These are phyloP conservation scores for Trebouxia sp. DNA, from an alignment of 139 green algal genomes.

Conservation along the genomic window DNA sequence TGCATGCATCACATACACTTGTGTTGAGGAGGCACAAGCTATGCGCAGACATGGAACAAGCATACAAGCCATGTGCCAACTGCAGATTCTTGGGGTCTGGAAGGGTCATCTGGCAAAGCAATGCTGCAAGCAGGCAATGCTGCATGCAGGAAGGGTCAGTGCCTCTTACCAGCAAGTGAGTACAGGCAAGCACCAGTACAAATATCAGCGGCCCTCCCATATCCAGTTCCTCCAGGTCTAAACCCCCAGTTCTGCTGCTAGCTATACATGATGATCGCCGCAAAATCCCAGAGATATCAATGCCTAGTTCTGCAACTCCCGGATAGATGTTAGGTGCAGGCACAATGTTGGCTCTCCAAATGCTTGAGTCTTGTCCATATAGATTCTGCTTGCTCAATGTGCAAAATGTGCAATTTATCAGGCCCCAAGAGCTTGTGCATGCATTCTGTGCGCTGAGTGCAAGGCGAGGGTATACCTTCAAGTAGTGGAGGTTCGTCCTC, in stretches of 20 bases:
- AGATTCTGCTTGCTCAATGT: too few relatives aligned
- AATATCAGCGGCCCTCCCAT: constrained; percentile 90
- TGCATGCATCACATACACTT: too few relatives aligned
- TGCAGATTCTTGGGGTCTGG: too few relatives aligned
- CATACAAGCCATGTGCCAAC: too few relatives aligned
- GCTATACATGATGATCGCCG: constrained; percentile 72
- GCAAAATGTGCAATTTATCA: too few relatives aligned
- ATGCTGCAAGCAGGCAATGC: neutral
- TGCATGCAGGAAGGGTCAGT: neutral
- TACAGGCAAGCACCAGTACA: constrained; percentile 66
- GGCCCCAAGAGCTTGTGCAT: neutral
- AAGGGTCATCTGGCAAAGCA: neutral
- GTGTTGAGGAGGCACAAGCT: too few relatives aligned
- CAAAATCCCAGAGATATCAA: constrained; percentile 86
- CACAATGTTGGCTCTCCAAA: neutral
- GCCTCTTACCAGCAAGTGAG: constrained; percentile 83
- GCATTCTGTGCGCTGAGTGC: neutral
- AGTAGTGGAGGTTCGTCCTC: constrained; percentile 86
- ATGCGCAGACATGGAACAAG: too few relatives aligned
- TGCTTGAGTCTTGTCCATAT: too few relatives aligned
- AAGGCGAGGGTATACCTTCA: constrained; percentile 60
- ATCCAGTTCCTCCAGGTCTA: constrained; percentile 78
- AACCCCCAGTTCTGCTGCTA: constrained; percentile 57
- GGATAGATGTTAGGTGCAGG: neutral
- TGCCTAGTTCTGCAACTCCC: constrained; percentile 93